These are phyloP conservation scores for Collariella sp. DNA, from an alignment of 495 filamentous ascomycete genomes.

Conservation along the genomic window DNA sequence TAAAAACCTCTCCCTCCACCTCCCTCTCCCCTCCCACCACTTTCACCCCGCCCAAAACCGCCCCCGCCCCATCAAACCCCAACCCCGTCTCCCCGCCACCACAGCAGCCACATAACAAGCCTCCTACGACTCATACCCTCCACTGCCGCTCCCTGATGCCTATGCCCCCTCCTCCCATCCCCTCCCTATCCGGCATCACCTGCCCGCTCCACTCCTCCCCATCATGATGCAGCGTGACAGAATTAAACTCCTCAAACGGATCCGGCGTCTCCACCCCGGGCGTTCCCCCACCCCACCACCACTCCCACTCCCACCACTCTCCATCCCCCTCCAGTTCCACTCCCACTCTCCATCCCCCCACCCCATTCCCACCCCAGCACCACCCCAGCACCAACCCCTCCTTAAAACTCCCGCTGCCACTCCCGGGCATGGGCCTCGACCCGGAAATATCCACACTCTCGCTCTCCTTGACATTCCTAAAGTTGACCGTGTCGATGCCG, in stretches of 20 bases:
- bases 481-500: slow-evolving; percentile 89
- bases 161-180: background rate
- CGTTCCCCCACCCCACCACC: slow-evolving; percentile 74
- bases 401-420: too few species aligned
- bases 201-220: slow-evolving; percentile 54
- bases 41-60: background rate
- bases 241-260: slow-evolving; percentile 98
- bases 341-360: slow-evolving; percentile 50
- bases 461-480: slow-evolving; percentile 95
- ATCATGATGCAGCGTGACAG: slow-evolving; percentile 94
- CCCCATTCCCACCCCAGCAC: slow-evolving; percentile 61
- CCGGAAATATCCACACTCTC: slow-evolving; percentile 87
- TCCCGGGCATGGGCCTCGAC: slow-evolving; percentile 38
- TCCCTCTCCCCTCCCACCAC: background rate
- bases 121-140: too few species aligned
- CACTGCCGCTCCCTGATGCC: background rate
- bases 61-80: background rate
- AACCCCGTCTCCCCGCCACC: background rate
- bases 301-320: slow-evolving; percentile 61
- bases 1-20: background rate
- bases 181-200: background rate
- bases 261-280: slow-evolving; percentile 79
- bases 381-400: slow-evolving; percentile 61
- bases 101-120: background rate
- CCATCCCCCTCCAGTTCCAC: slow-evolving; percentile 60